Base-by-base conservation (phyloP, 345 rosid species). In the Pistacia integerrima region DNA sequence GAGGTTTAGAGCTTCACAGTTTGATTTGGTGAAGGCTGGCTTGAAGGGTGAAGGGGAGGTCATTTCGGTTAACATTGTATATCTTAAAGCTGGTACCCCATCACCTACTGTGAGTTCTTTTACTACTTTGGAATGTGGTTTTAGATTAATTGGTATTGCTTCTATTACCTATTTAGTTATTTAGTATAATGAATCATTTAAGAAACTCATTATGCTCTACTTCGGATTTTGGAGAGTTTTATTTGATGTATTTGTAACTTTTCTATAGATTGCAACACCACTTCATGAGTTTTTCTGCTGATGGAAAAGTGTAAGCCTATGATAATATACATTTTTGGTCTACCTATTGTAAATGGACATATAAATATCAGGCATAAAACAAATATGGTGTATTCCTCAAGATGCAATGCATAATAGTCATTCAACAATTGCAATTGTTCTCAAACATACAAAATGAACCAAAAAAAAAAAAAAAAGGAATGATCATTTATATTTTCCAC, bases 11-110 rank as follows among this genome's bases (percentile, higher is more conserved):
- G 93, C 98, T 76, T 91, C 98, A 0, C 97, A 93, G 83, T 93
- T 96, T 73, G 98, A 96, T 79, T 72, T 93, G 82, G 78, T 91
- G 80, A 96, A 96, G 85, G 83, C 98, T 41, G 98, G 97, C 63
- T 76, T 90, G 64, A 91, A 74, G 70, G 93, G 77, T 54, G 98
- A 96, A 82, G 99, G 97, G 25, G 97, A 96, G 83, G 97, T 96
- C 56, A 77, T 87, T 83, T 92, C 97, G 5, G 90, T 96, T 69
- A 96, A 92, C 74, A 88, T 91, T 91, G 90, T 69, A 64, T 93
- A 82, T 83, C 92, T 93, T 64, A 91, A 91, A 75, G 98, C 98
- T 74, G 99, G 99, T 79, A 96, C 92, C 4, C 99, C 98, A 48
- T 90, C 99, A 71, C 97, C 99, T 46, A 90, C 97, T 12, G 99